Base-by-base conservation (phyloP, 768 basidiomycete species). In the Lactifluus subvellereus region DNA sequence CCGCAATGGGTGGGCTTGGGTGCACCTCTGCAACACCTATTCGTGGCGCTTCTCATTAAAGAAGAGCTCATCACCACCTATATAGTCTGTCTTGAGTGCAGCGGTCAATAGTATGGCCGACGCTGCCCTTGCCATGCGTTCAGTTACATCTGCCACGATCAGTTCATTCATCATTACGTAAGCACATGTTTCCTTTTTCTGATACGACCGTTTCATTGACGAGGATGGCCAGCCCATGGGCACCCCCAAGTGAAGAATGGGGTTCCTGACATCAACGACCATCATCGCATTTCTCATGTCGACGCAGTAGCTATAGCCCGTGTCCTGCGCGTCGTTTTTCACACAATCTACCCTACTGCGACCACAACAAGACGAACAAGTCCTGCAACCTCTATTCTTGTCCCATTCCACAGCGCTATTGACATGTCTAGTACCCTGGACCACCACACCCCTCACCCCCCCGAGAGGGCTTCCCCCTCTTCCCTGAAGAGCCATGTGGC, bases 361-460 rank as follows among this genome's bases (percentile, higher is more conserved):
- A 40, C 4, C 11, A n/a, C 20, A 16, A 16, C 60, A 20, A 38
- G 27, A 27, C 27, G 27, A 27, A 27, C 27, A 2, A 27, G 27
- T 27, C 42, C 30, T 30, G 11, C 30, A 33, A 16, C 30, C 40
- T 16, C 22, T 45, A 14, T 20, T 35, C 22, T 22, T 32, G 32
- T 57, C 45, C 35, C 1, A 13, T 20, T 20, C 11, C 37, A 1
- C 27, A 13, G 27, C 57, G 22, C 45, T 11, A 7, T 35, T 7
- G 13, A 42, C 47, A 66, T 67, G 64, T 62, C 65, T n/a, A n/a
- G n/a, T n/a, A 57, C 63, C 38, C 32, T 33, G n/a, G 60, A 60
- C n/a, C 64, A 52, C 27, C 47, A 33, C 22, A 4, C 55, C 49
- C 43, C 47, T 14, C 60, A 45, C 11, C 59, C 52, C 32, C 35